These are phyloP conservation scores for Ochromonadaceae sp. DNA, from an alignment of 352 stramenopile genomes.

Conservation along the genomic window DNA sequence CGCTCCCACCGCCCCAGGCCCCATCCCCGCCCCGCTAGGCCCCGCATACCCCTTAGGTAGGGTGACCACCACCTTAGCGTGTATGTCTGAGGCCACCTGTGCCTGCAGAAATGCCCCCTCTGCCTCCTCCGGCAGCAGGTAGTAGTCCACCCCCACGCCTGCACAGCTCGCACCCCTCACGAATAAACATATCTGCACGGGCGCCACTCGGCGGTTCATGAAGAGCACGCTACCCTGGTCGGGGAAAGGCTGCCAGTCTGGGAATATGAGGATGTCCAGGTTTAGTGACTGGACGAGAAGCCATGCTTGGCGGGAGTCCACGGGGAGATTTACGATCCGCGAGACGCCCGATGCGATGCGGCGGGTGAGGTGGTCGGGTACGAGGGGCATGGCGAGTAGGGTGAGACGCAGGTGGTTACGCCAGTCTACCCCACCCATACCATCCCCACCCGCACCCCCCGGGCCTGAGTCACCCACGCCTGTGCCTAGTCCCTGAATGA, in stretches of 20 bases:
- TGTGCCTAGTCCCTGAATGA: neutral
- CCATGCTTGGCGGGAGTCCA: neutral
- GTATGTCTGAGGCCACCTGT: no score
- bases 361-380: neutral
- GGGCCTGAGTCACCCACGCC: neutral
- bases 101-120: no score
- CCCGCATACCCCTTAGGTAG: no score
- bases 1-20: no score
- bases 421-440: neutral
- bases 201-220: neutral
- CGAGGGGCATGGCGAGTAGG: neutral
- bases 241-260: slow-evolving; percentile 15
- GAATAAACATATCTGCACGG: slow-evolving; percentile 15
- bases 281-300: neutral
- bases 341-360: neutral
- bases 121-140: neutral
- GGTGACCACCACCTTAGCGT: no score
- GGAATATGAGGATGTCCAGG: slow-evolving; percentile 4
- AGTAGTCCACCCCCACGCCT: neutral
- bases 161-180: neutral
- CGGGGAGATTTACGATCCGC: neutral
- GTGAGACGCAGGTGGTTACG: neutral
- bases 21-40: no score
- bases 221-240: neutral
- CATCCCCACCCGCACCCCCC: no score